Evolutionary conservation across 352 stramenopile species (phyloP).

Genomic region (Globisporangium rhizosaccharum): DNA sequence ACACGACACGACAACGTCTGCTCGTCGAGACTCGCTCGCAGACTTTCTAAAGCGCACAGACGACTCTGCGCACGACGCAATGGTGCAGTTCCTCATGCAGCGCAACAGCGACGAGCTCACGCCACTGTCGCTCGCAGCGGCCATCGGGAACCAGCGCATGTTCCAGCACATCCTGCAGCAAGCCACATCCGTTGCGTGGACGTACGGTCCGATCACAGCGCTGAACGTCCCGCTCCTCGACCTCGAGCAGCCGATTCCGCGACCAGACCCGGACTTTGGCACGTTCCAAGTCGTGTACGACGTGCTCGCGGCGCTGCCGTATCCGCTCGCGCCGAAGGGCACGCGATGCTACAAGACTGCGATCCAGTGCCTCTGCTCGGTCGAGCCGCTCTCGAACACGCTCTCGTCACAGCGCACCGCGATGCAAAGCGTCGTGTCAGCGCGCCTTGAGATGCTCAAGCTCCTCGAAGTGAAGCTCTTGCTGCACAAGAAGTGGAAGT

Average conservation of each 20-base stretch:
- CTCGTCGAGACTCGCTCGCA: slow-evolving; percentile 13
- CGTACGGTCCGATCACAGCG: slow-evolving; percentile 50
- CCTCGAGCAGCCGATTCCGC: slow-evolving; percentile 40
- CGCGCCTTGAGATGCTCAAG: slow-evolving; percentile 51
- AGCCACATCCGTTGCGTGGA: slow-evolving; percentile 40
- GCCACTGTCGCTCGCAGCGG: slow-evolving; percentile 48
- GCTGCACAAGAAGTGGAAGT: slow-evolving; percentile 64
- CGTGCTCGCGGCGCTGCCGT: slow-evolving; percentile 15
- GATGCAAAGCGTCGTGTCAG: slow-evolving; percentile 24
- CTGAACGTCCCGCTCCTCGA: slow-evolving; percentile 45
- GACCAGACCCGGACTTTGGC: slow-evolving; percentile 14
- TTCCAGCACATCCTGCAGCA: slow-evolving; percentile 52
- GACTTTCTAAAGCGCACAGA: slow-evolving; percentile 27
- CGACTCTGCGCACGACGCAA: slow-evolving; percentile 24
- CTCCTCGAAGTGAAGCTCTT: slow-evolving; percentile 44
- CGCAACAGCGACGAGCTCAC: slow-evolving; percentile 49
- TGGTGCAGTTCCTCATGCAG: slow-evolving; percentile 37
- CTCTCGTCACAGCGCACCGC: slow-evolving; percentile 18
- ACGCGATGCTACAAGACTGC: slow-evolving; percentile 33
- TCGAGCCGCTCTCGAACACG: slow-evolving; percentile 37
- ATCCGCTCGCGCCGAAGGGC: slow-evolving; percentile 32
- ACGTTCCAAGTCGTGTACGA: slow-evolving; percentile 21
- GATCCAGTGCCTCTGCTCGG: slow-evolving; percentile 54
- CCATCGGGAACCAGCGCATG: slow-evolving; percentile 45
- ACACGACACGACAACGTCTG: neutral